Evolutionary conservation across 306 rosid genomes (phyloP).

Genomic region (Erythrophleum fordii): DNA sequence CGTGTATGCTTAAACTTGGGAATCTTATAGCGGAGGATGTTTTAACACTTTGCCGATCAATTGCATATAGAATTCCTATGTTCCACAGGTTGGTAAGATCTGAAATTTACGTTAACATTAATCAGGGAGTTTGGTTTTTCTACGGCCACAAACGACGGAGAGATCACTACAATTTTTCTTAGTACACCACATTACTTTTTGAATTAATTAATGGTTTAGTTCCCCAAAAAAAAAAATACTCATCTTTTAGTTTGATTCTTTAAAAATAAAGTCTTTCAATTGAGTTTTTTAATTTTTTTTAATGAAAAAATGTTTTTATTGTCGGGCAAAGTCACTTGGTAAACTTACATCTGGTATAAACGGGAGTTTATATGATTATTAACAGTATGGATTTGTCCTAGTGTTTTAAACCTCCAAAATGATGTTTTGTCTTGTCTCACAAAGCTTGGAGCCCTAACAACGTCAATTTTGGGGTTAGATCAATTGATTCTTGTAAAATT

Average conservation of each 20-base stretch:
- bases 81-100: neutral
- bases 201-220: neutral
- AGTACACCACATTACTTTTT: neutral
- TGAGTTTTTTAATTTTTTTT: no score
- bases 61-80: neutral
- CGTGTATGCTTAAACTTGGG: neutral
- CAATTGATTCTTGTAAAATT: neutral
- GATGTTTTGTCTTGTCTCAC: neutral
- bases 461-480: no score
- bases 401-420: neutral
- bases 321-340: no score
- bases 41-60: slow-evolving; percentile 27
- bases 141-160: no score
- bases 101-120: neutral
- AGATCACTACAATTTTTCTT: neutral
- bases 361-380: no score
- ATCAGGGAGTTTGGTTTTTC: neutral
- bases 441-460: neutral
- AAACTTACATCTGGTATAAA: no score
- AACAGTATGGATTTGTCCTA: neutral
- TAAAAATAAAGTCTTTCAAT: no score
- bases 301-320: no score
- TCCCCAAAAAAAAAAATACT: no score
- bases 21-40: no score
- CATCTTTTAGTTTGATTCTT: no score